Evolutionary conservation across 306 rosid genomes (phyloP), one percentile per base, ranked within the genome.

Genomic region (Prosopis cineraria): DNA sequence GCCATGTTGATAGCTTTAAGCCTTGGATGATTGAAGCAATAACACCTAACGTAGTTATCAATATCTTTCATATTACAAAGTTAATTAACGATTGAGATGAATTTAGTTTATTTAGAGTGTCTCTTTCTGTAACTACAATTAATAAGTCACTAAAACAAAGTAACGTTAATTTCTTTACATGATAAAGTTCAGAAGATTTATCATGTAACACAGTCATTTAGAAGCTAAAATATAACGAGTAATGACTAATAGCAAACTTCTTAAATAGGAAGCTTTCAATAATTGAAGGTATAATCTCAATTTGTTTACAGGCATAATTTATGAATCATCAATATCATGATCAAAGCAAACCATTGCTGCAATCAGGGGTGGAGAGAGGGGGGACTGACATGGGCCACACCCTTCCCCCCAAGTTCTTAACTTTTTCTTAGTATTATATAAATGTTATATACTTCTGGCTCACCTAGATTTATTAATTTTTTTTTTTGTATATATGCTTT

Each of bases 131-230:
- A 14, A 43, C 17, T 39, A 27, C 5, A 13, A 67, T 39, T 22
- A 68, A 40, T 20, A 19, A 16, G 19, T 39, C 27, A 59, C 13
- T 37, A 10, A 1, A 22, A 7, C 39, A 22, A 37, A 37, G 25
- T 25, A 41, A 12, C 53, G 13, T 24, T 10, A 16, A 68, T 25
- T 41, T 68, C n/a, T 13, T 39, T 12, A 25, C 25, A 34, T 63
- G 37, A 5, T 9, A 63, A 19, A 10, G 33, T 17, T 60, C 20
- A 10, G 20, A 29, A 60, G 67, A 33, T 31, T 11, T 17, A 10
- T 55, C 63, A 55, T 55, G 63, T n/a, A 63, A 31, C 20, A 63
- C 3, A 63, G 13, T 63, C 68, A 63, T 63, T 63, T 33, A 63
- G 68, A 7, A 6, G 2, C 43, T 33, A 39, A 17, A 63, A 63